phyloP scores from a whole-genome alignment of 129 eudicot species.

The Sambucus nigra region DNA sequence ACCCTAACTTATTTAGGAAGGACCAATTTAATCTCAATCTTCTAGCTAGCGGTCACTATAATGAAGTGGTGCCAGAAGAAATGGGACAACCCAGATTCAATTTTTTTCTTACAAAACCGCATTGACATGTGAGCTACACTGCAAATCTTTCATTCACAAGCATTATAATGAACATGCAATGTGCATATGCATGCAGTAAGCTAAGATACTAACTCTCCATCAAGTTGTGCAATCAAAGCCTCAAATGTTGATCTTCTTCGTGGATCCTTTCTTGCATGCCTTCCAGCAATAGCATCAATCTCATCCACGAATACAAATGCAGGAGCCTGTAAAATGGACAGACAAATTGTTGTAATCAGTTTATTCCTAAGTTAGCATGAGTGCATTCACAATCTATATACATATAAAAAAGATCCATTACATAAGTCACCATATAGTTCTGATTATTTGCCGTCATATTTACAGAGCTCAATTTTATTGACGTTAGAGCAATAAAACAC shows the following conservation, averaged over 20 bases:
- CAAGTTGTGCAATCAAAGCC: conserved; percentile 77
- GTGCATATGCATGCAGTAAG: not conserved
- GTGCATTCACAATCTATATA: no score
- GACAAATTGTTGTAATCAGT: not conserved
- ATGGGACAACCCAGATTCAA: not conserved
- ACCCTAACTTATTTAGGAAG: not conserved
- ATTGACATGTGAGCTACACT: not conserved
- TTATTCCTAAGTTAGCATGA: not conserved
- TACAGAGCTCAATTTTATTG: no score
- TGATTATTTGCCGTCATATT: no score
- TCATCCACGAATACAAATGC: conserved; percentile 92
- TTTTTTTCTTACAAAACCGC: not conserved
- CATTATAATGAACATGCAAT: not conserved
- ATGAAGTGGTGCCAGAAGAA: not conserved
- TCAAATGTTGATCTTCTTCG: conserved; percentile 76
- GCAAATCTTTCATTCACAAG: not conserved
- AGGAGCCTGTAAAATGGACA: conserved; percentile 61
- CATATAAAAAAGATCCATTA: no score
- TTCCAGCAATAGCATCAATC: conserved; percentile 95
- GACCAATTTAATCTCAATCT: not conserved
- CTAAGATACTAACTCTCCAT: conserved; percentile 76
- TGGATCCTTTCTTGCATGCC: conserved; percentile 81
- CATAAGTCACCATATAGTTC: no score
- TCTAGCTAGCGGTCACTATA: not conserved
- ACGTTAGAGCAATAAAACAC: no score